Base-by-base conservation (phyloP, 257 asterid genomes). In the Verbena officinalis region DNA sequence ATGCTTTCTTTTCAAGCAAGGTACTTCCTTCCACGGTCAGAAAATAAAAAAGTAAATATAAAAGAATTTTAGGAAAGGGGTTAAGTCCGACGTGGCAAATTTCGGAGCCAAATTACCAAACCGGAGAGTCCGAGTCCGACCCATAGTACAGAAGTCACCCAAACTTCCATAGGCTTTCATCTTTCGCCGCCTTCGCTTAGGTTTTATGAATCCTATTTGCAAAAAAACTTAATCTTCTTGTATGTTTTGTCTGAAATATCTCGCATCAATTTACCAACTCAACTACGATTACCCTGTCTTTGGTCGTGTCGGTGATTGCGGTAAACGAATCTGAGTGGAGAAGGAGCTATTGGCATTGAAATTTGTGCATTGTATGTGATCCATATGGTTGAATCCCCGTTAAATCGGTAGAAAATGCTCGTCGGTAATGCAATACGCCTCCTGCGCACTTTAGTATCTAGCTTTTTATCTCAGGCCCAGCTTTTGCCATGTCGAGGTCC, bases 401-500 rank as follows among this genome's bases (percentile, higher is more conserved):
- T 65, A 20, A 43, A 43, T 69, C 43, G 16, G n/a, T 62, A 66
- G 79, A 79, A 69, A 73, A 79, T 79, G 84, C 77, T 79, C 64
- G 20, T 60, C 75, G 75, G 70, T 49, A 48, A 71, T 55, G 67
- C 73, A 1, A 22, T 52, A 42, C 57, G 67, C 70, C 72, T 56
- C 71, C 69, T 59, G 63, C 62, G 65, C 64, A 27, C 69, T 54
- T 69, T 72, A 73, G 72, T 38, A 46, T 23, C 40, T 38, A 33
- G 54, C 65, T 40, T 39, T 61, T 51, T 53, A 39, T 54, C 38
- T 59, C 72, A 3, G 43, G 4, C 15, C 64, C 72, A 36, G 39
- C 50, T 70, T 70, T 69, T 74, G 65, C 70, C 79, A 78, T 81
- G 87, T 75, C 68, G 63, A 81, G 83, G 87, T 81, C 59, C 59